phyloP scores from a whole-genome alignment of 2,329 filamentous ascomycete genomes.

The Penicillium sp. region DNA sequence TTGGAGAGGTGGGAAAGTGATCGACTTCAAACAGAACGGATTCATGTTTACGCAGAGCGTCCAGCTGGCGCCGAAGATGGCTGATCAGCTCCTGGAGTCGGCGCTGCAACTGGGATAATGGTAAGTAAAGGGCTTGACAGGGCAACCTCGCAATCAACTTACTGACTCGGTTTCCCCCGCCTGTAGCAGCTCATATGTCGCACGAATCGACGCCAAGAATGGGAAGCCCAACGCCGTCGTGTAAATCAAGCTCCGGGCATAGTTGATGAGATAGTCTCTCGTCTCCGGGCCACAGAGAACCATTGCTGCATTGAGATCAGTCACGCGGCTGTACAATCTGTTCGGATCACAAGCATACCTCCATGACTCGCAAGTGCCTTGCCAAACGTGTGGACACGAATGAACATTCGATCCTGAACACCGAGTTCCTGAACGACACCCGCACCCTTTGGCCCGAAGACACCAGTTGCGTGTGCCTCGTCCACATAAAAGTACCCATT shows the following conservation, averaged over 20 bases:
- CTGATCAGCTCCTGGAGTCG: slow-evolving; percentile 52
- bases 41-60: slow-evolving; percentile 33
- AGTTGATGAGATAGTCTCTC: slow-evolving; percentile 70
- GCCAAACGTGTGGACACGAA: slow-evolving; percentile 55
- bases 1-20: slow-evolving; percentile 59
- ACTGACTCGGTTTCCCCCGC: slow-evolving; percentile 52
- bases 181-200: slow-evolving; percentile 60
- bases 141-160: slow-evolving; percentile 14
- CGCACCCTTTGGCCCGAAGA: slow-evolving; percentile 52
- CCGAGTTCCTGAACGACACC: slow-evolving; percentile 55
- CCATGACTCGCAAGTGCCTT: slow-evolving; percentile 65
- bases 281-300: slow-evolving; percentile 64
- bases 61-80: slow-evolving; percentile 50
- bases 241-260: slow-evolving; percentile 74
- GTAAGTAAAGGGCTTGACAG: not conserved
- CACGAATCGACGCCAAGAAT: slow-evolving; percentile 59
- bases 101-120: slow-evolving; percentile 36
- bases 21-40: slow-evolving; percentile 41
- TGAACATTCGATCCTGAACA: slow-evolving; percentile 53
- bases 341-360: slow-evolving; percentile 51
- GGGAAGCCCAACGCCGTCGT: slow-evolving; percentile 69
- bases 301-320: slow-evolving; percentile 47
- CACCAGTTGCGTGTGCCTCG: slow-evolving; percentile 58
- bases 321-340: not conserved
- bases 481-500: slow-evolving; percentile 62